These are phyloP conservation scores for Glebionis coronaria DNA, from an alignment of 129 eudicot species.

Conservation along the genomic window DNA sequence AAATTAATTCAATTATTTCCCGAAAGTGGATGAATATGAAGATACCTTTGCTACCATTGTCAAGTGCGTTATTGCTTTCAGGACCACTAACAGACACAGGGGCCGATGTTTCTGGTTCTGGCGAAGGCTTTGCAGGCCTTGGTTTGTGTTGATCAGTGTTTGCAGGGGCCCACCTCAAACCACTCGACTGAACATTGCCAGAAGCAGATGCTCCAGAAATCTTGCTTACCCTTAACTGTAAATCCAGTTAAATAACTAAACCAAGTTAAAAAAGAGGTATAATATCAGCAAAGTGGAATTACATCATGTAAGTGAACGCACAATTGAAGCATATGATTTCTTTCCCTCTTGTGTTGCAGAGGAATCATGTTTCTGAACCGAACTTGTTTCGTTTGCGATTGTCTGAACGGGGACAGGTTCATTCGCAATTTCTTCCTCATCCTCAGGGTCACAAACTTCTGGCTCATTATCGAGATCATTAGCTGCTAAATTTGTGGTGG, in stretches of 20 bases:
- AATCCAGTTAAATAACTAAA: constrained; percentile 2
- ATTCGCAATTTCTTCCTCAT: constrained; percentile 46
- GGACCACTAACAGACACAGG: constrained; percentile 39
- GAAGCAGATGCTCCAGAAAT: constrained; percentile 31
- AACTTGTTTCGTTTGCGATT: constrained; percentile 13
- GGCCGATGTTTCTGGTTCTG: constrained; percentile 46
- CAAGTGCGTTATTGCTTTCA: constrained; percentile 43
- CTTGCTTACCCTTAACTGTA: constrained; percentile 50
- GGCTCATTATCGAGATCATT: constrained; percentile 38
- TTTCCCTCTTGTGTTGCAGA: constrained; percentile 54
- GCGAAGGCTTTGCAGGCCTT: constrained; percentile 41
- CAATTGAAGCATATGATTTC: constrained; percentile 80
- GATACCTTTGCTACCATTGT: constrained; percentile 52
- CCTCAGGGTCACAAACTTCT: constrained; percentile 44
- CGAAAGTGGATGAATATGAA: background rate
- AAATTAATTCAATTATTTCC: background rate
- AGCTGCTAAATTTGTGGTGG: constrained; percentile 27
- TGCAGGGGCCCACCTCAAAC: constrained; percentile 48
- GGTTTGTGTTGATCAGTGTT: constrained; percentile 47
- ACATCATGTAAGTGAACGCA: constrained; percentile 24
- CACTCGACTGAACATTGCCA: constrained; percentile 42
- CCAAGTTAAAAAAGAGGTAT: background rate
- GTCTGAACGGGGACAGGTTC: constrained; percentile 32
- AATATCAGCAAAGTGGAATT: background rate
- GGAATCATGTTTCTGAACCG: constrained; percentile 31